Evolutionary conservation across 2,329 filamentous ascomycete genomes (phyloP).

Genomic region (Pezicula rhizophila): DNA sequence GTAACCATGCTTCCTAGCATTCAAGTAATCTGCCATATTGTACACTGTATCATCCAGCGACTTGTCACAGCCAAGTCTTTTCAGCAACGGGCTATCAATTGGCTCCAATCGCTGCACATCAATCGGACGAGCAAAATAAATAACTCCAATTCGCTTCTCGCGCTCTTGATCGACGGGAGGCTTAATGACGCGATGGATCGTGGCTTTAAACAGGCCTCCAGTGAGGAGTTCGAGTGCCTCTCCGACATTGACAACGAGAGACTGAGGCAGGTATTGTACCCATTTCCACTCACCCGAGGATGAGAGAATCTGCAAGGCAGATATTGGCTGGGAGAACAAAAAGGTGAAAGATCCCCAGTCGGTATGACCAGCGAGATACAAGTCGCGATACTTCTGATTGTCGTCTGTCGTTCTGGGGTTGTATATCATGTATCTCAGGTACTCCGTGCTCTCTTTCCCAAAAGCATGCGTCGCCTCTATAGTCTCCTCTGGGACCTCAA

Average conservation of each 20-base stretch:
- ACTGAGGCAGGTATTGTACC: conserved; percentile 30
- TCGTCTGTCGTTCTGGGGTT: conserved; percentile 29
- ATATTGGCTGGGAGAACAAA: conserved; percentile 34
- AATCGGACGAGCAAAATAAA: conserved; percentile 34
- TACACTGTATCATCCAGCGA: conserved; percentile 23
- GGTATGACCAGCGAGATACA: conserved; percentile 35
- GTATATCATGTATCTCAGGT: conserved; percentile 34
- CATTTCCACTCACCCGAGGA: conserved; percentile 31
- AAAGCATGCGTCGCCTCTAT: conserved; percentile 31
- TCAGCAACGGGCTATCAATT: conserved; percentile 29
- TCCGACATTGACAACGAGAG: conserved; percentile 34
- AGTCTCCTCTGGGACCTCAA: conserved; percentile 32
- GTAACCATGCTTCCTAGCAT: conserved; percentile 26
- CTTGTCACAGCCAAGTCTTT: conserved; percentile 19
- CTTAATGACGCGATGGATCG: conserved; percentile 26
- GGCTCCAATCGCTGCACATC: conserved; percentile 31
- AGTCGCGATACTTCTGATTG: conserved; percentile 30
- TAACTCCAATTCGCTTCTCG: conserved; percentile 30
- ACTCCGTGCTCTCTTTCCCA: conserved; percentile 30
- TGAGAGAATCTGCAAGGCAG: conserved; percentile 33
- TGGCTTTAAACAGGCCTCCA: conserved; percentile 27
- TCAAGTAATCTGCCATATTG: conserved; percentile 24
- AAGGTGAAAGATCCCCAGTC: conserved; percentile 35
- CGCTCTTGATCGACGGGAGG: conserved; percentile 31
- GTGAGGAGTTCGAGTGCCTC: conserved; percentile 26